Evolutionary conservation across 106 monocot species (phyloP), one percentile per base, ranked within the genome.

Genomic region (Dioscorea dumetorum): DNA sequence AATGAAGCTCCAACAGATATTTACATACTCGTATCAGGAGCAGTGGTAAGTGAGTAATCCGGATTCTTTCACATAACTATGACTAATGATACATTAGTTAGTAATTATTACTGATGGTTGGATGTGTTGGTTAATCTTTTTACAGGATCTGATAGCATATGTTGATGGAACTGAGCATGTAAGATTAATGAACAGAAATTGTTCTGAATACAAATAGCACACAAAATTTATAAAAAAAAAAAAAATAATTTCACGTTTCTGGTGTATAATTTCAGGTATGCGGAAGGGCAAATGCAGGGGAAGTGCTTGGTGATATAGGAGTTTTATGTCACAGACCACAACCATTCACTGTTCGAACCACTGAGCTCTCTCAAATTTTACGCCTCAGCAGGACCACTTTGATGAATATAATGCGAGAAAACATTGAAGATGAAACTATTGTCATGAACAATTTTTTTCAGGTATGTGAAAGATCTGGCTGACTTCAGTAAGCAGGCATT

Each of bases 21-120:
- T 56, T 90, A 83, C 51, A 83, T 90, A 73, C 12, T 90, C 14
- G 90, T 90, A 51, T 83, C 85, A 62, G 90, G 85, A 76, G 57
- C 83, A 70, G 82, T 90, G 77, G 90, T 90, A 21, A 80, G 90
- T 83, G 57, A 35, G n/a, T n/a, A n/a, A n/a, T n/a, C n/a, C n/a
- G n/a, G n/a, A n/a, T n/a, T n/a, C n/a, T n/a, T n/a, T n/a, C n/a
- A n/a, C n/a, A n/a, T n/a, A n/a, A n/a, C n/a, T n/a, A n/a, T 41
- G 10, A 41, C 10, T 41, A 10, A 41, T 41, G 9, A 41, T 41
- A 41, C 41, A 41, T 5, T 41, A 8, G 41, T 10, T 8, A 8
- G 41, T 41, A 41, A 41, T 41, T 41, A 6, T 41, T 41, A 41
- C 10, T 41, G 41, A 41, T 41, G 41, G 10, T 10, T 41, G 41